A percentile compares a stretch with the other conserved stretches of the same genome.
Conservation (phyloP, 768 basidiomycete genomes). For the Panus rudis region DNA sequence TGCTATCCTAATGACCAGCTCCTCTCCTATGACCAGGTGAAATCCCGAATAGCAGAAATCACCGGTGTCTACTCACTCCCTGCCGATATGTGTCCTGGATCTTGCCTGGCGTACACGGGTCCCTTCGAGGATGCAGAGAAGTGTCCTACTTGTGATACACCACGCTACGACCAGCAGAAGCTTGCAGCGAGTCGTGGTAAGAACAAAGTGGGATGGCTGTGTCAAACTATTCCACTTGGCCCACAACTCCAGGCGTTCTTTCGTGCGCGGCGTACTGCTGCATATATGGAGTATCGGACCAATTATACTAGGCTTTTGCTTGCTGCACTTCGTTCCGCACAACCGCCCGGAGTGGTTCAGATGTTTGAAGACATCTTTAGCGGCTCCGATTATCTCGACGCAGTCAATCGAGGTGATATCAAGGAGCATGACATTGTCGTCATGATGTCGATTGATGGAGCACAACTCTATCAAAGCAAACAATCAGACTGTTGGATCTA, state of each 20-base stretch:
- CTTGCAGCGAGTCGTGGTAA: not conserved
- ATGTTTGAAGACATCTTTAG: slow-evolving; percentile 8
- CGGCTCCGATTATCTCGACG: slow-evolving; percentile 12
- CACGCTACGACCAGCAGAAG: slow-evolving; percentile 8
- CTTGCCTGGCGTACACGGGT: slow-evolving; percentile 12
- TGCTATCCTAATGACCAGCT: slow-evolving; percentile 8
- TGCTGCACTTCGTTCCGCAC: not conserved
- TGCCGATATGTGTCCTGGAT: slow-evolving; percentile 11
- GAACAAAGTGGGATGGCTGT: slow-evolving; percentile 7
- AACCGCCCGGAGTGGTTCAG: not conserved
- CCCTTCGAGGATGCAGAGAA: slow-evolving; percentile 4
- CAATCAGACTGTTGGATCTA: slow-evolving; percentile 29
- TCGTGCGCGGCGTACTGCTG: slow-evolving; percentile 9
- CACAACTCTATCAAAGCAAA: slow-evolving; percentile 23
- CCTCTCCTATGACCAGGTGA: slow-evolving; percentile 10
- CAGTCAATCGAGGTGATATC: slow-evolving; percentile 10
- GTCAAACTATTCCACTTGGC: slow-evolving; percentile 17
- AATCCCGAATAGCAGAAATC: slow-evolving; percentile 5
- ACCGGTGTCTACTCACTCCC: slow-evolving; percentile 7
- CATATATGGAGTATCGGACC: slow-evolving; percentile 9
- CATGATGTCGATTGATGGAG: slow-evolving; percentile 13
- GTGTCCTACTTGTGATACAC: slow-evolving; percentile 12
- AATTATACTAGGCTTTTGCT: slow-evolving; percentile 4
- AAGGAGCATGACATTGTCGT: slow-evolving; percentile 7
- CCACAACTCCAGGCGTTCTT: slow-evolving; percentile 13